These are phyloP conservation scores for Trichomonascus vanleenenianus DNA, from an alignment of 805 yeast species.

Conservation along the genomic window DNA sequence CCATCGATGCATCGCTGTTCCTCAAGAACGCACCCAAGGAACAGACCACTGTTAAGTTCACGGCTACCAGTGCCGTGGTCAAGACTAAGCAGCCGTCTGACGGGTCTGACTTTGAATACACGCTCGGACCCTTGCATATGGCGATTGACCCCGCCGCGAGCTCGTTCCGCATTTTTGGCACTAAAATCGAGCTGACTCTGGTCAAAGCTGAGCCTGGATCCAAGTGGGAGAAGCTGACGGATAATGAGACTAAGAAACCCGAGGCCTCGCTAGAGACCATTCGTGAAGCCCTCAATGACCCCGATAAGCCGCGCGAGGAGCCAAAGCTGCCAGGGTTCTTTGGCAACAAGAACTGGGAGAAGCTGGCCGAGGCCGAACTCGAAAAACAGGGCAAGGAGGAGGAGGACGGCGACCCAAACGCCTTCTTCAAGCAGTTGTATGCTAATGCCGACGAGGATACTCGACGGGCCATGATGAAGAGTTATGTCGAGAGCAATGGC, in stretches of 20 bases:
- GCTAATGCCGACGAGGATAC: slow-evolving; percentile 81
- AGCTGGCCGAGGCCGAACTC: slow-evolving; percentile 31
- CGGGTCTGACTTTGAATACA: slow-evolving; percentile 50
- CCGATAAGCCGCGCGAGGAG: not conserved
- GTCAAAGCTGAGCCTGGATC: slow-evolving; percentile 33
- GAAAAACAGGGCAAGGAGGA: slow-evolving; percentile 32
- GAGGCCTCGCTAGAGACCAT: not conserved
- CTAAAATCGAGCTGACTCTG: slow-evolving; percentile 69
- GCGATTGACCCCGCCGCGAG: slow-evolving; percentile 42
- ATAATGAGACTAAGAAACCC: slow-evolving; percentile 1
- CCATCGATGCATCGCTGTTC: slow-evolving; percentile 61
- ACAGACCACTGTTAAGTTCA: slow-evolving; percentile 35
- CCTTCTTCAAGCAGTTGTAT: slow-evolving; percentile 70
- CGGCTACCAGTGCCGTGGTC: slow-evolving; percentile 9
- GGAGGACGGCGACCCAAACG: slow-evolving; percentile 38
- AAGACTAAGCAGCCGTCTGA: slow-evolving; percentile 13
- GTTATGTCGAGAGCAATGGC: slow-evolving; percentile 88
- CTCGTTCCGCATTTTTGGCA: slow-evolving; percentile 46
- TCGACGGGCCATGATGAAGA: slow-evolving; percentile 91
- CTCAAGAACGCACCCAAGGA: slow-evolving; percentile 56
- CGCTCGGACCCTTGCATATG: slow-evolving; percentile 45
- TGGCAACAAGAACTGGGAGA: slow-evolving; percentile 55
- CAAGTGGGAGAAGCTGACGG: slow-evolving; percentile 11
- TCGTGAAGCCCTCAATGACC: slow-evolving; percentile 4
- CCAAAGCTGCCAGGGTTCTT: slow-evolving; percentile 1